phyloP scores from a whole-genome alignment of 169 alveolate species.

The Plasmodium relictum region DNA sequence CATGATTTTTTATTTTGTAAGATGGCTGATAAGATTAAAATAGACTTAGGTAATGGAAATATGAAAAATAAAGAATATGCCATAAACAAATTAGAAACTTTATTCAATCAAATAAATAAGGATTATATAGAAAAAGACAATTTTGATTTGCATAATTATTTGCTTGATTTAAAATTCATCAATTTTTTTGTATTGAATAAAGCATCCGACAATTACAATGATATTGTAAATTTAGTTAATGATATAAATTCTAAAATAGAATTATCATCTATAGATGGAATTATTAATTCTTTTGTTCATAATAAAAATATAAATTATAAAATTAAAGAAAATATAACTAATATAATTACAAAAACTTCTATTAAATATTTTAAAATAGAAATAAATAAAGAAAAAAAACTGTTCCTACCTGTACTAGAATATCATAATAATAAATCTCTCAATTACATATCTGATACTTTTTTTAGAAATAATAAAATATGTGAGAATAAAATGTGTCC shows the following conservation, averaged over 20 bases:
- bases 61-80: slow-evolving; percentile 14
- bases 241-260: slow-evolving; percentile 18
- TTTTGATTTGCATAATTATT: slow-evolving; percentile 32
- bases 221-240: background rate
- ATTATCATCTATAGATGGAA: slow-evolving; percentile 2
- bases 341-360: slow-evolving; percentile 5
- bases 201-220: slow-evolving; percentile 1
- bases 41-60: slow-evolving; percentile 6
- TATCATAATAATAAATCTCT: background rate
- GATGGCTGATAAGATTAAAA: slow-evolving; percentile 15
- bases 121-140: slow-evolving; percentile 25
- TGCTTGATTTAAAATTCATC: slow-evolving; percentile 26
- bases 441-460: slow-evolving; percentile 14
- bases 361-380: slow-evolving; percentile 59
- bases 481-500: slow-evolving; percentile 42
- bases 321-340: slow-evolving; percentile 49
- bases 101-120: slow-evolving; percentile 29
- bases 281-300: background rate
- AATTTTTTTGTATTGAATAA: slow-evolving; percentile 23
- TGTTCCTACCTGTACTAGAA: slow-evolving; percentile 14
- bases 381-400: slow-evolving; percentile 14
- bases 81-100: background rate
- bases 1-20: slow-evolving; percentile 40
- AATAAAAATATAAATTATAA: slow-evolving; percentile 38
- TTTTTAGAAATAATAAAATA: slow-evolving; percentile 28